Evolutionary conservation across 352 stramenopile genomes (phyloP), one percentile per base, ranked within the genome.

Genomic region (Globisporangium mamillatum): DNA sequence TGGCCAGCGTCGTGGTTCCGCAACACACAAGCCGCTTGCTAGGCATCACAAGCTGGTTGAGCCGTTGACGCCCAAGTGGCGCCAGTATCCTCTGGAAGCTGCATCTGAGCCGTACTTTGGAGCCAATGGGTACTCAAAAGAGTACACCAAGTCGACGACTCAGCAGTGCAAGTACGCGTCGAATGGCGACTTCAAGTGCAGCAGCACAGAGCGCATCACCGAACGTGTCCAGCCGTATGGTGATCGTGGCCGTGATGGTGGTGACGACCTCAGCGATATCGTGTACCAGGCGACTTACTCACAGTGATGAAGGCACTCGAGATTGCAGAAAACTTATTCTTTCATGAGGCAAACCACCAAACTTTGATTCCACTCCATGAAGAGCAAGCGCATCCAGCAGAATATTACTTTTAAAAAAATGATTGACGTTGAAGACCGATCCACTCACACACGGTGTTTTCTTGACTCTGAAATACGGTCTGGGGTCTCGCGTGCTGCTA

Each of bases 121-220:
- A n/a, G 24, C 14, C 16, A 20, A 29, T 22, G 22, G 12, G 38
- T 63, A 54, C 24, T 22, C 41, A 2, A 4, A 38, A n/a, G 48
- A 27, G 8, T 29, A 22, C 18, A 68, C 54, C 24, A 58, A 41
- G 36, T 48, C 63, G 27, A 27, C 60, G 24, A 58, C 63, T 9
- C 53, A 46, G 6, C 34, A 24, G 24, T 68, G 63, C 24, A 18
- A 4, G 36, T 68, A 48, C 27, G 62, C 63, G 6, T 6, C 53
- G 3, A 63, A 18, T 24, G 63, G 53, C 53, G 25, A 32, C 20
- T 63, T 68, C 18, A 63, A 20, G 3, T 68, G 63, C 54, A 68
- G 52, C 36, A 68, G 25, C 53, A 48, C 36, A 4, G 38, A 63
- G 53, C 16, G n/a, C 38, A 56, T 46, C 29, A 57, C 55, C 4